A percentile compares a stretch with the other conserved stretches of the same genome.
Conservation (phyloP, 2,329 filamentous ascomycete genomes). For the Beauveria sp. region DNA sequence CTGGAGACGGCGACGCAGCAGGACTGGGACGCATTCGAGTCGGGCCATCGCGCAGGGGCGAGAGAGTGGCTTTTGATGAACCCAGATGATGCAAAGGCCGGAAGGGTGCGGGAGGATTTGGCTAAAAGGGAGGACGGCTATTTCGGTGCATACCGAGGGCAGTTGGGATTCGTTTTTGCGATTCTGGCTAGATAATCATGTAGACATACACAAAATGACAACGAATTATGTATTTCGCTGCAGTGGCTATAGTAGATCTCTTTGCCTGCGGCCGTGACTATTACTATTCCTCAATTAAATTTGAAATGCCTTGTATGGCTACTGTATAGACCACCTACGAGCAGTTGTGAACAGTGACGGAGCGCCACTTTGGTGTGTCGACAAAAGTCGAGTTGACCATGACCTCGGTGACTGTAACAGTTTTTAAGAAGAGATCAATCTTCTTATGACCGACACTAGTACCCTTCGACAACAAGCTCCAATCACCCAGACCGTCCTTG, state of each 20-base stretch:
- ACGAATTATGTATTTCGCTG: no score
- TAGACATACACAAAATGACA: no score
- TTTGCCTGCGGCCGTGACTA: no score
- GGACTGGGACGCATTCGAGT: constrained; percentile 16
- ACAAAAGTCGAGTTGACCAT: constrained; percentile 19
- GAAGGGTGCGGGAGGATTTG: not conserved
- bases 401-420: constrained; percentile 16
- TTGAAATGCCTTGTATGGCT: not conserved
- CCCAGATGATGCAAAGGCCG: not conserved
- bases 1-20: constrained; percentile 11
- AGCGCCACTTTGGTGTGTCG: constrained; percentile 18
- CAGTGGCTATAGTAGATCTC: no score
- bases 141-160: constrained; percentile 6
- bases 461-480: constrained; percentile 17
- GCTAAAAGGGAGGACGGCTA: constrained; percentile 8
- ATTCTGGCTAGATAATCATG: constrained; percentile 11
- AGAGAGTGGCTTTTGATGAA: constrained; percentile 12
- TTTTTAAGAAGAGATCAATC: constrained; percentile 17
- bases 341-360: constrained; percentile 17
- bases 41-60: constrained; percentile 4
- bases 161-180: constrained; percentile 11
- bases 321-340: not conserved
- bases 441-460: constrained; percentile 20
- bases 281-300: no score
- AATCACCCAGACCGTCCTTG: constrained; percentile 9